Evolutionary conservation across 2,329 filamentous ascomycete genomes (phyloP).

Genomic region (Endocalyx cinctus): DNA sequence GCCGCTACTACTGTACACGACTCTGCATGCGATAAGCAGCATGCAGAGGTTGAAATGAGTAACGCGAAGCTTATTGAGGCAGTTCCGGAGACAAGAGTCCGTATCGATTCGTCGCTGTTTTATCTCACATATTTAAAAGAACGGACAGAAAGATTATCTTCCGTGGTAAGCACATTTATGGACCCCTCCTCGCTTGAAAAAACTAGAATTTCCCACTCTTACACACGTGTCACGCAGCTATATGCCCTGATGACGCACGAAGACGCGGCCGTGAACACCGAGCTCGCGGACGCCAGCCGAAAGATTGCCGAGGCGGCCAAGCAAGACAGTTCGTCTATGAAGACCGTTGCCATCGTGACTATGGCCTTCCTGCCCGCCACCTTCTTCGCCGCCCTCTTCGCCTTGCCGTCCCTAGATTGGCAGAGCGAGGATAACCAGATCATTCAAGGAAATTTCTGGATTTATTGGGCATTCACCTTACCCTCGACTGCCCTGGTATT

Average conservation of each 20-base stretch:
- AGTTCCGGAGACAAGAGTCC: no score
- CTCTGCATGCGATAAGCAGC: no score
- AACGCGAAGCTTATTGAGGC: no score
- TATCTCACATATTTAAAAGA: not conserved
- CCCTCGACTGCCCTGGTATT: slow-evolving; percentile 28
- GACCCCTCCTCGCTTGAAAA: not conserved
- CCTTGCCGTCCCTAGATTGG: slow-evolving; percentile 18
- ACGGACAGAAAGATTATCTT: not conserved
- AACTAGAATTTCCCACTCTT: not conserved
- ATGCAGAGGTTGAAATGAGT: no score
- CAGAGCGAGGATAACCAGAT: slow-evolving; percentile 2
- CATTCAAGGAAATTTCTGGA: slow-evolving; percentile 16
- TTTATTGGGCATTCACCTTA: slow-evolving; percentile 48
- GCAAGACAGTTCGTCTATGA: slow-evolving; percentile 17
- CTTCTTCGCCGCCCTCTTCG: slow-evolving; percentile 21
- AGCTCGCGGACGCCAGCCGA: slow-evolving; percentile 14
- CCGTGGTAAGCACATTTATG: not conserved
- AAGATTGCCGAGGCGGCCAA: slow-evolving; percentile 15
- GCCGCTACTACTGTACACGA: no score
- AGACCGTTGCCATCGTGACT: slow-evolving; percentile 20
- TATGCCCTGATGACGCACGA: slow-evolving; percentile 20
- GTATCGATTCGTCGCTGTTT: not conserved
- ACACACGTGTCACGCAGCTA: slow-evolving; percentile 13
- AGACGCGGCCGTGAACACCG: slow-evolving; percentile 15
- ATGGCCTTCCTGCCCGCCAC: slow-evolving; percentile 23